Conservation (phyloP, 73 alveolate genomes). For the Effrenium voratum region DNA sequence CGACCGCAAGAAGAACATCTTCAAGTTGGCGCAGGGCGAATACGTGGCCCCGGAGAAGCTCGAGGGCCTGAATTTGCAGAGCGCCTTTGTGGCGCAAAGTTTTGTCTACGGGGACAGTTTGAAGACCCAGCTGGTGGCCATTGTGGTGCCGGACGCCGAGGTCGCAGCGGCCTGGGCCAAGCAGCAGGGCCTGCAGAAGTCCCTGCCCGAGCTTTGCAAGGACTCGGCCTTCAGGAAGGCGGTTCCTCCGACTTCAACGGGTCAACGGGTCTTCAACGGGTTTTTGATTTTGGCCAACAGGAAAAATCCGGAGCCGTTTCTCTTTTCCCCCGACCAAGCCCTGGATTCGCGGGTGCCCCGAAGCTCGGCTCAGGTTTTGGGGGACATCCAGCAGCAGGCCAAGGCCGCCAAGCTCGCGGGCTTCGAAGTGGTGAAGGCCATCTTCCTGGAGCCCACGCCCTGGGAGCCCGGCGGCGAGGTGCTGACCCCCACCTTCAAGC, state of each 20-base stretch:
- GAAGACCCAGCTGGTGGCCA: conserved; percentile 93
- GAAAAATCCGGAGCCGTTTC: too few species aligned
- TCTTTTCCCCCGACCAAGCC: neutral
- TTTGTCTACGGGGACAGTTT: conserved; percentile 98
- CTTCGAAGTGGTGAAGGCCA: conserved; percentile 74
- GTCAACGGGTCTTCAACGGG: too few species aligned
- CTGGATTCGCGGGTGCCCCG: neutral
- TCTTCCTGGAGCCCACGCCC: conserved; percentile 49
- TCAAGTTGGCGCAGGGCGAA: conserved; percentile 98
- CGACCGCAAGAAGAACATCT: conserved; percentile 99
- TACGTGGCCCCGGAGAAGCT: conserved; percentile 99
- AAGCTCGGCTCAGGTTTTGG: neutral
- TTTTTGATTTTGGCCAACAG: too few species aligned
- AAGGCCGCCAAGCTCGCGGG: conserved; percentile 37
- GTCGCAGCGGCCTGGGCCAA: conserved; percentile 80
- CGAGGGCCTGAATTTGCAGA: conserved; percentile 96
- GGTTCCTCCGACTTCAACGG: too few species aligned
- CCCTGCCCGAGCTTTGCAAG: conserved; percentile 54
- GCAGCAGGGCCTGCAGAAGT: conserved; percentile 42
- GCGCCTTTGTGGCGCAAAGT: conserved; percentile 96
- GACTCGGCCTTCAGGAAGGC: conserved; percentile 66
- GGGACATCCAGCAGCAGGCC: conserved; percentile 18
- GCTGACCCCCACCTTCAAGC: conserved; percentile 72
- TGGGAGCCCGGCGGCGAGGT: conserved; percentile 91
- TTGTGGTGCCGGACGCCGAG: conserved; percentile 84